A percentile compares a stretch with the other conserved stretches of the same genome.
Conservation (phyloP, 1,139 yeast species). For the Sugiyamaella sp. region DNA sequence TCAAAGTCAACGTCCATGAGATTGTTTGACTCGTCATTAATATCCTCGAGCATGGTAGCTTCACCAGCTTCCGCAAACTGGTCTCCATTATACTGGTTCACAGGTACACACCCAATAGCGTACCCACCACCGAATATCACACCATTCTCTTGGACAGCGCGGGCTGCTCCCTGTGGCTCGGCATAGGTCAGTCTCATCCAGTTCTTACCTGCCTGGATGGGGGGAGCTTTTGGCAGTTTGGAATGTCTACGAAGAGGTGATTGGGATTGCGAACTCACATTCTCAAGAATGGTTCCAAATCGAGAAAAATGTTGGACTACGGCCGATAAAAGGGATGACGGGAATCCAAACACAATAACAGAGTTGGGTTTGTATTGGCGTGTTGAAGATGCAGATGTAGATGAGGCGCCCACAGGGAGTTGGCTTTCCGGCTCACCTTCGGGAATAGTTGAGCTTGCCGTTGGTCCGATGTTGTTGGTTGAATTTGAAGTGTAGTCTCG, state of each 20-base stretch:
- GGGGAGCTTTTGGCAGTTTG: constrained; percentile 50
- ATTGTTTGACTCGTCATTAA: constrained; percentile 20
- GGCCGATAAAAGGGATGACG: constrained; percentile 68
- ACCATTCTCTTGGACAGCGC: constrained; percentile 86
- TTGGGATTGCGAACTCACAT: constrained; percentile 50
- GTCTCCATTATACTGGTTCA: constrained; percentile 44
- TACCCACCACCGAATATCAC: constrained; percentile 63
- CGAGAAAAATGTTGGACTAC: constrained; percentile 76
- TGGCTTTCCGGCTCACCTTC: constrained; percentile 15
- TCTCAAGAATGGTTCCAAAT: constrained; percentile 80
- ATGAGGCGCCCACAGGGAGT: not conserved
- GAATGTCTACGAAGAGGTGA: constrained; percentile 25
- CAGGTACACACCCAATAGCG: constrained; percentile 74
- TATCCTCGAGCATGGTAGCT: constrained; percentile 47
- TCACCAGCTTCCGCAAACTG: constrained; percentile 33
- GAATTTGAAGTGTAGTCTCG: not conserved
- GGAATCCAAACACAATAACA: constrained; percentile 86
- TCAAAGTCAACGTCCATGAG: constrained; percentile 34
- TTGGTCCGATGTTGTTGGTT: constrained; percentile 1
- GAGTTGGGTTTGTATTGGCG: constrained; percentile 47
- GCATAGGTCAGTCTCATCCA: constrained; percentile 90
- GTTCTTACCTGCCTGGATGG: constrained; percentile 80
- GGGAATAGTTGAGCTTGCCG: constrained; percentile 20
- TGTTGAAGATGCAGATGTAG: constrained; percentile 3
- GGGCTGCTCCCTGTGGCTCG: constrained; percentile 71